A percentile compares a stretch with the other conserved stretches of the same genome.
These are phyloP conservation scores for Penstemon barbatus DNA, from an alignment of 257 asterid genomes.

Conservation along the genomic window DNA sequence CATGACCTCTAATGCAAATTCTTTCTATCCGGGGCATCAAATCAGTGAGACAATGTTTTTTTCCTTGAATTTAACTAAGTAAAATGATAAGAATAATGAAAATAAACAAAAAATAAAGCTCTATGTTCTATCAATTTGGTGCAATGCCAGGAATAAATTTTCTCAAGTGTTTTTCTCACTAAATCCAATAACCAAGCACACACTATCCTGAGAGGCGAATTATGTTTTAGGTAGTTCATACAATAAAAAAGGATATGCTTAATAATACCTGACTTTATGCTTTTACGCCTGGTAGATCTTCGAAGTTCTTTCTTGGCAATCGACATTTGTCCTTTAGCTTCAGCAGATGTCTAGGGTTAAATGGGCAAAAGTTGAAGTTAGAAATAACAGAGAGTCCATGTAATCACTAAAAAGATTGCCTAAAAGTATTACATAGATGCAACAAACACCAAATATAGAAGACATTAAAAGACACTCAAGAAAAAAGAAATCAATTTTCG, in stretches of 20 bases:
- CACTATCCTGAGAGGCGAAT: background rate
- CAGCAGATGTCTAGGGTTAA: slow-evolving; percentile 39
- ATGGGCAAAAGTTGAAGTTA: slow-evolving; percentile 10
- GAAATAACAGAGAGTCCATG: background rate
- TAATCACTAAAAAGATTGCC: background rate
- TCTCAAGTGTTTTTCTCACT: too few species aligned
- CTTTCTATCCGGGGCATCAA: background rate
- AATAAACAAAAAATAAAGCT: too few species aligned
- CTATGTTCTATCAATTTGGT: too few species aligned
- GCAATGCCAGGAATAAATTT: too few species aligned
- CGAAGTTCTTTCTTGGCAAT: slow-evolving; percentile 32
- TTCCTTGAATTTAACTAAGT: too few species aligned
- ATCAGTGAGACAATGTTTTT: background rate
- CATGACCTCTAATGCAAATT: background rate
- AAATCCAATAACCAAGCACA: too few species aligned
- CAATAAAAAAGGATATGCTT: slow-evolving; percentile 22
- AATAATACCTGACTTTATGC: slow-evolving; percentile 36
- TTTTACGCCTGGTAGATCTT: slow-evolving; percentile 22
- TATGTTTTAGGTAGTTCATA: background rate
- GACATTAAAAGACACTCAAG: slow-evolving; percentile 2
- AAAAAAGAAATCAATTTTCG: slow-evolving; percentile 2
- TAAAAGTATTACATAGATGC: background rate
- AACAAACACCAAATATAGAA: slow-evolving; percentile 3
- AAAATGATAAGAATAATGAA: too few species aligned
- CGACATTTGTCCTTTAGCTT: slow-evolving; percentile 37